A percentile compares a stretch with the other conserved stretches of the same genome.
phyloP scores from a whole-genome alignment of 768 basidiomycete species.

The Pleurotus tuber-regium region DNA sequence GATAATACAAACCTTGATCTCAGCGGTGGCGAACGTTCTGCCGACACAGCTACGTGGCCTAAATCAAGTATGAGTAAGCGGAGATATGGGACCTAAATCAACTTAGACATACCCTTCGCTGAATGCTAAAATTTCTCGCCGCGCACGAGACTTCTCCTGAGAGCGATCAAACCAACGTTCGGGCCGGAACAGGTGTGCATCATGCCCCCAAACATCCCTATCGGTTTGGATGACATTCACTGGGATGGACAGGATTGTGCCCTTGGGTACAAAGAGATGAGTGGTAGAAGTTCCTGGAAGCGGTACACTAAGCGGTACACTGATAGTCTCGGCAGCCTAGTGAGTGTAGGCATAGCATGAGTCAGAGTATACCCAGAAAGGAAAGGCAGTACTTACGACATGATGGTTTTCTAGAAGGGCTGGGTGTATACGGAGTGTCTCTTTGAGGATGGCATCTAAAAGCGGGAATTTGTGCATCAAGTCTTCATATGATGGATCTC shows the following conservation, averaged over 20 bases:
- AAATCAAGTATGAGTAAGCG: constrained; percentile 14
- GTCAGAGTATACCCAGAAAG: background rate
- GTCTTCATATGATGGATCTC: constrained; percentile 50
- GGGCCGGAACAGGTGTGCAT: constrained; percentile 56
- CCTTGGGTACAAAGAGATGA: constrained; percentile 51
- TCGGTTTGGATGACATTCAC: constrained; percentile 58
- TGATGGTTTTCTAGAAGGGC: constrained; percentile 67
- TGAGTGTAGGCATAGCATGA: constrained; percentile 9
- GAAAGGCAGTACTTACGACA: constrained; percentile 37
- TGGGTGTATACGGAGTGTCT: constrained; percentile 60
- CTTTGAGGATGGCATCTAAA: constrained; percentile 60
- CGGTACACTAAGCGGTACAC: constrained; percentile 53
- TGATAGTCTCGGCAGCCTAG: constrained; percentile 50
- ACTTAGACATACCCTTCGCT: constrained; percentile 47
- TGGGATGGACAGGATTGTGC: constrained; percentile 52
- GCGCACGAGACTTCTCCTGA: constrained; percentile 24
- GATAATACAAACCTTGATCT: constrained; percentile 51
- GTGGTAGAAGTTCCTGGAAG: constrained; percentile 40
- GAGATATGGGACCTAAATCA: background rate
- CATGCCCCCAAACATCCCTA: constrained; percentile 54
- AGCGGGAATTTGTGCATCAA: constrained; percentile 48
- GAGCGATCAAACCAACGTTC: constrained; percentile 57
- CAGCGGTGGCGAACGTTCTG: constrained; percentile 52
- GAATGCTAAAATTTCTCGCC: constrained; percentile 52
- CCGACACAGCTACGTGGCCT: constrained; percentile 64